phyloP scores from a whole-genome alignment of 2,329 filamentous ascomycete species.

The Epichloe scottii region DNA sequence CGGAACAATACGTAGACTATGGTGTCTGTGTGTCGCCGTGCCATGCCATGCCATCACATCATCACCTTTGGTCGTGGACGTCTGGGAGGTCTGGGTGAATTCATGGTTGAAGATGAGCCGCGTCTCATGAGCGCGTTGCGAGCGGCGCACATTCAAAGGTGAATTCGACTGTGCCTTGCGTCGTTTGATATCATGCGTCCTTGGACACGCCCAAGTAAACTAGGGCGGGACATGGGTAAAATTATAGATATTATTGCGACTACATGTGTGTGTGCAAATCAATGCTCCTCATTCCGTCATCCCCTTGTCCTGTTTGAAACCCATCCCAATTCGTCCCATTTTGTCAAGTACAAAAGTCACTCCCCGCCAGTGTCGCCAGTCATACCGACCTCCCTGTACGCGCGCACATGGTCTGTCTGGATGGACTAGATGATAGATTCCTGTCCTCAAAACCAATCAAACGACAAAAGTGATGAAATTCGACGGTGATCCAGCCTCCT shows the following conservation, averaged over 20 bases:
- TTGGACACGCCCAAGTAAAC: background rate
- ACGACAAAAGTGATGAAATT: background rate
- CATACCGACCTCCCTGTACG: background rate
- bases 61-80: too few relatives aligned
- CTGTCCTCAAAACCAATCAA: background rate
- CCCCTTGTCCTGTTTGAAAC: background rate
- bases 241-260: background rate
- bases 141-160: too few relatives aligned
- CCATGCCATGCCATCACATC: too few relatives aligned
- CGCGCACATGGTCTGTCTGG: background rate
- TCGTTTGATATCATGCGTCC: too few relatives aligned
- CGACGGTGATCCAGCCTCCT: slow-evolving; percentile 3
- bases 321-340: background rate
- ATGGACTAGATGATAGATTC: background rate
- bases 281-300: background rate
- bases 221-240: background rate
- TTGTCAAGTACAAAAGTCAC: background rate
- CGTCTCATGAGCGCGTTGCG: too few relatives aligned
- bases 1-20: too few relatives aligned
- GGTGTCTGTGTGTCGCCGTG: too few relatives aligned
- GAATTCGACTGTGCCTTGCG: too few relatives aligned
- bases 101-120: too few relatives aligned
- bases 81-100: too few relatives aligned
- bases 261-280: background rate
- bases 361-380: background rate